Evolutionary conservation across 495 filamentous ascomycete genomes (phyloP).

Genomic region (Trypethelium eluteriae): DNA sequence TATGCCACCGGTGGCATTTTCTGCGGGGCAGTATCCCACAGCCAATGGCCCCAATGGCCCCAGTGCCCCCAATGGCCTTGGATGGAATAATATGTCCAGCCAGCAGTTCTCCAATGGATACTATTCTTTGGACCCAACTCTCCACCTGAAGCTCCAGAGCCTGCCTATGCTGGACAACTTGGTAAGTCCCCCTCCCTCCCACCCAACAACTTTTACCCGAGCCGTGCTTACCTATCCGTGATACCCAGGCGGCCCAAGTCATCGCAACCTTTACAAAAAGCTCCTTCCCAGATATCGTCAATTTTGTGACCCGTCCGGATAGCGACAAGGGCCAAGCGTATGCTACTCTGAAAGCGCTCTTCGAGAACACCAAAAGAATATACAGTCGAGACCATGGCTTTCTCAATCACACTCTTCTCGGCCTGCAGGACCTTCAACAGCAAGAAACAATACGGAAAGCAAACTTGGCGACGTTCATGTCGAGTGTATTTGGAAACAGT

Average conservation of each 20-base stretch:
- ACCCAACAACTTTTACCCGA: not conserved
- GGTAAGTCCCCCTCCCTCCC: conserved; percentile 37
- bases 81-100: not conserved
- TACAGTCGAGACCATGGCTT: conserved; percentile 67
- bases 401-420: conserved; percentile 62
- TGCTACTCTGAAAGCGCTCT: conserved; percentile 65
- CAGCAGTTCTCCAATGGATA: not conserved
- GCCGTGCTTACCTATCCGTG: not conserved
- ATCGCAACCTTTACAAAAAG: conserved; percentile 61
- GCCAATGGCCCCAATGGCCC: not conserved
- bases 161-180: conserved; percentile 66
- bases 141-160: conserved; percentile 58
- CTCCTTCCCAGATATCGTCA: conserved; percentile 63
- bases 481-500: conserved; percentile 65
- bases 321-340: conserved; percentile 78
- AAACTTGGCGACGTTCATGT: conserved; percentile 79
- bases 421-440: conserved; percentile 42
- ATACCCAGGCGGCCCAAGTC: conserved; percentile 58
- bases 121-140: conserved; percentile 42
- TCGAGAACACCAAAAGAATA: conserved; percentile 71
- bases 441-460: conserved; percentile 69
- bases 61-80: not conserved
- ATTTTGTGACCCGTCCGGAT: conserved; percentile 61
- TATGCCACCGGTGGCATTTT: not conserved
- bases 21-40: not conserved